Evolutionary conservation across 495 filamentous ascomycete genomes (phyloP), one percentile per base, ranked within the genome.

Genomic region (Echria macrotheca): DNA sequence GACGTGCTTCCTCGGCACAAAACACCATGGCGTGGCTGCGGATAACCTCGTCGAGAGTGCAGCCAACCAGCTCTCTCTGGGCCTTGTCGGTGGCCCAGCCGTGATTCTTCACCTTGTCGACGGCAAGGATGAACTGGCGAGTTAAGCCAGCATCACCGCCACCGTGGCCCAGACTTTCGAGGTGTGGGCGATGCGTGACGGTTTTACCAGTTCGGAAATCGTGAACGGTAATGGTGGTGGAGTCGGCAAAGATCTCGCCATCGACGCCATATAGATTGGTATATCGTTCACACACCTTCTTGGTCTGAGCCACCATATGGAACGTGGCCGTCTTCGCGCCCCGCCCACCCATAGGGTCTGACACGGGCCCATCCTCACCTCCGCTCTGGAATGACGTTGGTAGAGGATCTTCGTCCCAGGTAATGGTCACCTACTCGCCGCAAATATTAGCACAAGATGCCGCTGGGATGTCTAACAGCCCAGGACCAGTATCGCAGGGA

Each of bases 11-110:
- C 67, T 97, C 94, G 0, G 91, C 91, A 29, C 88, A 90, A 71
- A 95, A 97, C 1, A 96, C 93, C 68, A 93, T 81, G 0, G 86
- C 91, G 71, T 97, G 94, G 55, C 88, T 95, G 26, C 85, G 75
- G 12, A 98, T 78, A 5, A 81, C 78, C 57, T 97, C 94, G 47
- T 94, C 89, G 2, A 93, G 61, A 0, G 80, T 85, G 67, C 88
- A 93, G 1, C 88, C 89, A 5, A 97, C 71, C 58, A 84, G 78
- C 54, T 77, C 69, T 41, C 64, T 73, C 76, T 98, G 93, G 6
- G 91, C 93, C 44, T 77, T 74, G 35, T 78, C 70, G 1, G 89
- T 85, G 24, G 62, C 62, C 80, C 81, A 78, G 2, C 78, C 81
- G 24, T 74, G 66, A 57, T 82, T 84, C 65, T 86, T 84, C 33